phyloP scores from a whole-genome alignment of 441 rosid species.

The Bocquillonia castaneifolia region DNA sequence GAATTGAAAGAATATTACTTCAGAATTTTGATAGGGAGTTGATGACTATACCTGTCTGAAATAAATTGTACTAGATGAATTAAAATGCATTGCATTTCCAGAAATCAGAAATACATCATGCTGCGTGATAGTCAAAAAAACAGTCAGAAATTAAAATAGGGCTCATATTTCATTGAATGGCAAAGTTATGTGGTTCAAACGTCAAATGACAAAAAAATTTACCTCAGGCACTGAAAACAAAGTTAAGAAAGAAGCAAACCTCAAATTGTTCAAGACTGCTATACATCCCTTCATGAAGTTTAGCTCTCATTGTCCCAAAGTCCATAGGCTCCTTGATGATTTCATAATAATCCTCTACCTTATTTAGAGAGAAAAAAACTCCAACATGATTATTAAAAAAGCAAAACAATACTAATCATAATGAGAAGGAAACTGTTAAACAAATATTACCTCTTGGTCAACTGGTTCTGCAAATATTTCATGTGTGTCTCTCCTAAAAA shows the following conservation, averaged over 20 bases:
- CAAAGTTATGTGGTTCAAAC: not conserved
- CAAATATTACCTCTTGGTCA: slow-evolving; percentile 44
- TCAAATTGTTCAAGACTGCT: slow-evolving; percentile 51
- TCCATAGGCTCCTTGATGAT: slow-evolving; percentile 68
- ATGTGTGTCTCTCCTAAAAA: slow-evolving; percentile 48
- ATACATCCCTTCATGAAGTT: slow-evolving; percentile 78
- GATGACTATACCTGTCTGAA: slow-evolving; percentile 46
- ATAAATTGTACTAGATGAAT: slow-evolving; percentile 46
- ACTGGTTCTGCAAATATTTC: slow-evolving; percentile 65
- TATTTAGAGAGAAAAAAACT: slow-evolving; percentile 14
- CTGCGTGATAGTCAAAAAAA: slow-evolving; percentile 32
- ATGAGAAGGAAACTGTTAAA: slow-evolving; percentile 2
- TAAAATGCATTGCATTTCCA: slow-evolving; percentile 60
- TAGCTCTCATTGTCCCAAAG: slow-evolving; percentile 77
- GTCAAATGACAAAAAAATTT: not conserved
- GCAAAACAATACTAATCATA: slow-evolving; percentile 3
- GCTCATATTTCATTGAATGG: not conserved
- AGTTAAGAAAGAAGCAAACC: slow-evolving; percentile 35
- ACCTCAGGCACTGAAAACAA: not conserved
- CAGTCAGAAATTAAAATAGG: slow-evolving; percentile 11
- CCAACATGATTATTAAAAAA: slow-evolving; percentile 9
- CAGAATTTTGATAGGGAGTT: slow-evolving; percentile 4
- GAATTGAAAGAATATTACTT: slow-evolving; percentile 8
- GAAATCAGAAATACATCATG: slow-evolving; percentile 50
- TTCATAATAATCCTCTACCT: slow-evolving; percentile 60